These are phyloP conservation scores for Mucor plumbeus DNA, from an alignment of 371 early-diverging fungal genomes.

Conservation along the genomic window DNA sequence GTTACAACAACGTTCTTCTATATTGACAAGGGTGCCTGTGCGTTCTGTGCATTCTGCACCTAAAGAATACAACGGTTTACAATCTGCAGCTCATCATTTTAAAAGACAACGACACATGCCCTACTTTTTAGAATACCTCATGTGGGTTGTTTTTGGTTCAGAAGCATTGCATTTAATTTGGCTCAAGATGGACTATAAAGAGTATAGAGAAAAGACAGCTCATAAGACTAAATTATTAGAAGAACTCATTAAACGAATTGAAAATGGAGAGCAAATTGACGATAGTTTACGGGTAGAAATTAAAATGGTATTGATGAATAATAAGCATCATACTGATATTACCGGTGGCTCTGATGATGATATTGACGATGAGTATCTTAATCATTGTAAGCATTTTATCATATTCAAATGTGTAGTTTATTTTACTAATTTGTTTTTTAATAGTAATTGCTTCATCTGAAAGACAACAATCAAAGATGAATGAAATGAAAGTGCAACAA, in stretches of 20 bases:
- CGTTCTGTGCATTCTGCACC: slow-evolving; percentile 28
- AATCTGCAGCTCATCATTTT: slow-evolving; percentile 45
- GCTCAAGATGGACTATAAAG: slow-evolving; percentile 55
- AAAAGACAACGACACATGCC: slow-evolving; percentile 51
- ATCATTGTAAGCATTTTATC: slow-evolving; percentile 33
- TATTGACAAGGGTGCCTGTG: slow-evolving; percentile 12
- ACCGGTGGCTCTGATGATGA: slow-evolving; percentile 37
- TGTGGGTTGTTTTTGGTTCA: slow-evolving; percentile 61
- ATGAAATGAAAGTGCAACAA: slow-evolving; percentile 23
- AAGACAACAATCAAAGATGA: slow-evolving; percentile 50
- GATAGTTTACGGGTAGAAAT: slow-evolving; percentile 45
- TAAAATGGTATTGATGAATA: slow-evolving; percentile 41
- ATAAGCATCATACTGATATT: slow-evolving; percentile 15
- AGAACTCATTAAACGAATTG: slow-evolving; percentile 43
- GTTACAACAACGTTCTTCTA: not conserved
- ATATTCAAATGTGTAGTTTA: not conserved
- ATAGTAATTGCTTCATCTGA: slow-evolving; percentile 33
- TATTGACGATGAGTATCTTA: slow-evolving; percentile 47
- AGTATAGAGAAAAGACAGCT: slow-evolving; percentile 49
- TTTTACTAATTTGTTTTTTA: not conserved
- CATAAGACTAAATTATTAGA: slow-evolving; percentile 48
- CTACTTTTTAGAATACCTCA: slow-evolving; percentile 52
- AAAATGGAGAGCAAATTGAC: slow-evolving; percentile 41
- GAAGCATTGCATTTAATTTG: slow-evolving; percentile 55
- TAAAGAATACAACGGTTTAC: slow-evolving; percentile 27